Conservation (phyloP, 2,329 filamentous ascomycete species). For the Trichoderma asperellum region DNA sequence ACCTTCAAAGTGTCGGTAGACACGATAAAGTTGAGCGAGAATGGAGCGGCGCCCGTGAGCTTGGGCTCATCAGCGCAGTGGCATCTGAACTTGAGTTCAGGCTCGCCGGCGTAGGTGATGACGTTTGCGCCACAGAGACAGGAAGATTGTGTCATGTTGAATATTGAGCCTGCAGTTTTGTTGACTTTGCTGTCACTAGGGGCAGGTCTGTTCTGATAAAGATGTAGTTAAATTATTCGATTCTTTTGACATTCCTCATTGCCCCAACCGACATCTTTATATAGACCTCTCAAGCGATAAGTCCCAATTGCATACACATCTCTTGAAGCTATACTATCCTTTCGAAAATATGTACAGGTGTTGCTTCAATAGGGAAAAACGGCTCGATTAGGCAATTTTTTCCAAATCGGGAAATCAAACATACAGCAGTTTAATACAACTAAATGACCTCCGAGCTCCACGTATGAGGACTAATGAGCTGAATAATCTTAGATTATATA, state of each 20-base stretch:
- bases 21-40: conserved; percentile 18
- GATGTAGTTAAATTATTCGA: background rate
- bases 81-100: conserved; percentile 9
- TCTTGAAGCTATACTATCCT: background rate
- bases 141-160: conserved; percentile 19
- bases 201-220: background rate
- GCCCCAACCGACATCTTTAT: background rate
- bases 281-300: background rate
- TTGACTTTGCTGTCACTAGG: background rate
- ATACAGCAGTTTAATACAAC: background rate
- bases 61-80: conserved; percentile 13
- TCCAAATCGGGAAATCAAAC: background rate
- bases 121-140: conserved; percentile 16
- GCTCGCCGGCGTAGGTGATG: conserved; percentile 3
- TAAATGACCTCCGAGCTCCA: background rate
- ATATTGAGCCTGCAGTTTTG: background rate
- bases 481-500: background rate
- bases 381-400: background rate
- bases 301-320: background rate
- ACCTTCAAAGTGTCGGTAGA: conserved; percentile 1
- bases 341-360: background rate
- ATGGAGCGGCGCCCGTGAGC: conserved; percentile 8
- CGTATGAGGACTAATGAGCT: background rate
- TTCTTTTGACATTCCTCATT: background rate
- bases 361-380: background rate